Conservation (phyloP, 345 rosid genomes). For the Physaria fendleri region DNA sequence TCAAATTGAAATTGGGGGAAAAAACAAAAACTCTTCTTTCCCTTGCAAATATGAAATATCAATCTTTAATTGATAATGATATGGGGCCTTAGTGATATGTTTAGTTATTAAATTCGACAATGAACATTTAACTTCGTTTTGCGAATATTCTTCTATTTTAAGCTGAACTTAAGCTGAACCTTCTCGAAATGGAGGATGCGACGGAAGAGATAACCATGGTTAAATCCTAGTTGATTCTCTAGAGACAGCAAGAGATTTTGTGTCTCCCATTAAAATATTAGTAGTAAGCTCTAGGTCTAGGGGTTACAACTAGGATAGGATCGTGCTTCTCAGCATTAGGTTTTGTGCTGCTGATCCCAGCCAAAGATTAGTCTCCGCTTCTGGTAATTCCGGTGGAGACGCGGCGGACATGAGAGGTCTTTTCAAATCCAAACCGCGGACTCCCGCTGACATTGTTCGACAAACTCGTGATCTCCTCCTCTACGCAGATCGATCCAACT, state of each 20-base stretch:
- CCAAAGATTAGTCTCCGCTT: not conserved
- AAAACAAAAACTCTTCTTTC: too few relatives aligned
- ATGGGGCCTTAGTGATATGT: too few relatives aligned
- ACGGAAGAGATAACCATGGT: not conserved
- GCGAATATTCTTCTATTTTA: too few relatives aligned
- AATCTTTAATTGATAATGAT: too few relatives aligned
- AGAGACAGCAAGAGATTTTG: not conserved
- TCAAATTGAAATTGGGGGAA: too few relatives aligned
- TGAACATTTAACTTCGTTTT: too few relatives aligned
- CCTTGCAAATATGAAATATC: too few relatives aligned
- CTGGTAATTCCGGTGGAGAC: conserved; percentile 12
- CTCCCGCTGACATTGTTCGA: conserved; percentile 72
- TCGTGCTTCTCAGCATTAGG: conserved; percentile 22
- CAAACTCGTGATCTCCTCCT: conserved; percentile 75
- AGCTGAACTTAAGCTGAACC: too few relatives aligned
- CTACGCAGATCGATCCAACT: conserved; percentile 38
- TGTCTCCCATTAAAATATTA: too few relatives aligned
- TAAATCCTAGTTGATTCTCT: not conserved
- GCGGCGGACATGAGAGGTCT: conserved; percentile 58
- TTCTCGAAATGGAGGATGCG: not conserved
- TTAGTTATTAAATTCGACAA: too few relatives aligned
- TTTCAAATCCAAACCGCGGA: conserved; percentile 80
- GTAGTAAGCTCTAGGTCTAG: not conserved
- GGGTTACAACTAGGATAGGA: conserved; percentile 4
- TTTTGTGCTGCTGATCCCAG: conserved; percentile 11